A percentile compares a stretch with the other conserved stretches of the same genome.
phyloP scores from a whole-genome alignment of 1,284 basidiomycete genomes.

The Xerocomus amazonicus region DNA sequence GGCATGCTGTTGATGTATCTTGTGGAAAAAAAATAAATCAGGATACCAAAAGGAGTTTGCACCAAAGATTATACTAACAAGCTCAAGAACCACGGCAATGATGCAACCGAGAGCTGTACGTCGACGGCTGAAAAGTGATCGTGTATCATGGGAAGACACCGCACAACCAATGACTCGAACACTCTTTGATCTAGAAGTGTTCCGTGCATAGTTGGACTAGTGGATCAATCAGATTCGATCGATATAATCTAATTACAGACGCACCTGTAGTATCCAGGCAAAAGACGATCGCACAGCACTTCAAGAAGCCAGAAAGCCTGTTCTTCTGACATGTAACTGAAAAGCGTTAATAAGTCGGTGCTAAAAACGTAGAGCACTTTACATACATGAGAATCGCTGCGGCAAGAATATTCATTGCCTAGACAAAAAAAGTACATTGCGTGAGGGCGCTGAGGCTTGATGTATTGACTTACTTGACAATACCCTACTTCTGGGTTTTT shows the following conservation, averaged over 20 bases:
- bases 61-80: slow-evolving; percentile 49
- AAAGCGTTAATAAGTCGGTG: slow-evolving; percentile 15
- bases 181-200: slow-evolving; percentile 97
- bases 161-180: slow-evolving; percentile 94
- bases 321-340: slow-evolving; percentile 97
- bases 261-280: slow-evolving; percentile 97
- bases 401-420: slow-evolving; percentile 93
- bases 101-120: slow-evolving; percentile 96
- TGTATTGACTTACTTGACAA: slow-evolving; percentile 56
- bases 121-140: slow-evolving; percentile 92
- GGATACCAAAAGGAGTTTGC: not conserved
- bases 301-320: slow-evolving; percentile 98
- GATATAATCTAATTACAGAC: slow-evolving; percentile 24
- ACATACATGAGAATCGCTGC: slow-evolving; percentile 87
- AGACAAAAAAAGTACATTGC: slow-evolving; percentile 26
- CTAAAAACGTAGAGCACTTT: not conserved
- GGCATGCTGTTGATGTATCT: slow-evolving; percentile 99
- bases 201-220: slow-evolving; percentile 96
- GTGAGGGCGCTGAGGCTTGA: slow-evolving; percentile 9
- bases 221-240: slow-evolving; percentile 4
- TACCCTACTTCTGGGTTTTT: slow-evolving; percentile 93
- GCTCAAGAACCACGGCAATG: slow-evolving; percentile 96
- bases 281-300: slow-evolving; percentile 89
- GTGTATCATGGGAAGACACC: slow-evolving; percentile 87
- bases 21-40: slow-evolving; percentile 7